Percentiles rank a stretch among this genome's conserved stretches.
phyloP scores from a whole-genome alignment of 495 filamentous ascomycete species.

The Neurospora sp. region DNA sequence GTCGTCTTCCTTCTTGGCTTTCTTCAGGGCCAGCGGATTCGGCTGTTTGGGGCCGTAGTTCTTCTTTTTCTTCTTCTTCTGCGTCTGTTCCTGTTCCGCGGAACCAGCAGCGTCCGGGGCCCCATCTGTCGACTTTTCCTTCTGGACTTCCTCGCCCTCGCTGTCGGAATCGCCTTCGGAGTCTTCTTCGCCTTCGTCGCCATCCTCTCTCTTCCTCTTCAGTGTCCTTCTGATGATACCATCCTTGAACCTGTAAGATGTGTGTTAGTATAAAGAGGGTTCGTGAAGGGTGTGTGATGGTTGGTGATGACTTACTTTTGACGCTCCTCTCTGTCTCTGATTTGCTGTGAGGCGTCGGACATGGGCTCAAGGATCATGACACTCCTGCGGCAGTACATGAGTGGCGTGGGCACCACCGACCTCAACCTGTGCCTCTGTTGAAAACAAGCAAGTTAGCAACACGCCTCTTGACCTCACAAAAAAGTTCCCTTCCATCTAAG shows the following conservation, averaged over 20 bases:
- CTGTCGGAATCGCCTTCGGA: slow-evolving; percentile 14
- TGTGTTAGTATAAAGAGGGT: slow-evolving; percentile 2
- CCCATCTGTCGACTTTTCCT: neutral
- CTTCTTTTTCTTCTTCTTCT: slow-evolving; percentile 51
- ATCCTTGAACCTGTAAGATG: slow-evolving; percentile 13
- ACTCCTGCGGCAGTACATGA: slow-evolving; percentile 73
- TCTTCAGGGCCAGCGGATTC: slow-evolving; percentile 86
- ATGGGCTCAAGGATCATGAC: slow-evolving; percentile 84
- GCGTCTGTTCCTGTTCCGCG: slow-evolving; percentile 8
- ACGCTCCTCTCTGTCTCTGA: slow-evolving; percentile 58
- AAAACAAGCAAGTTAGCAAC: neutral
- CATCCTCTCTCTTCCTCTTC: slow-evolving; percentile 47
- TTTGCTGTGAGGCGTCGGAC: slow-evolving; percentile 50
- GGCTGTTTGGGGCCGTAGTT: slow-evolving; percentile 64
- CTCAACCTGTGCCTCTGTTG: slow-evolving; percentile 18
- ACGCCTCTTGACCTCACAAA: neutral
- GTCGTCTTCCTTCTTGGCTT: slow-evolving; percentile 29
- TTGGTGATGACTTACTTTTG: slow-evolving; percentile 54
- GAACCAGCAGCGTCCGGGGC: slow-evolving; percentile 4
- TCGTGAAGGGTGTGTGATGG: neutral
- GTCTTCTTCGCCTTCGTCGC: slow-evolving; percentile 21
- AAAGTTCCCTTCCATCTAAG: neutral
- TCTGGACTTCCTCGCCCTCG: slow-evolving; percentile 18
- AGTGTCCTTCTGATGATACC: slow-evolving; percentile 17
- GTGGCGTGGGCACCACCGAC: slow-evolving; percentile 26